A percentile compares a stretch with the other conserved stretches of the same genome.
Conservation (phyloP, 2,329 filamentous ascomycete genomes). For the Calycina herbarum region DNA sequence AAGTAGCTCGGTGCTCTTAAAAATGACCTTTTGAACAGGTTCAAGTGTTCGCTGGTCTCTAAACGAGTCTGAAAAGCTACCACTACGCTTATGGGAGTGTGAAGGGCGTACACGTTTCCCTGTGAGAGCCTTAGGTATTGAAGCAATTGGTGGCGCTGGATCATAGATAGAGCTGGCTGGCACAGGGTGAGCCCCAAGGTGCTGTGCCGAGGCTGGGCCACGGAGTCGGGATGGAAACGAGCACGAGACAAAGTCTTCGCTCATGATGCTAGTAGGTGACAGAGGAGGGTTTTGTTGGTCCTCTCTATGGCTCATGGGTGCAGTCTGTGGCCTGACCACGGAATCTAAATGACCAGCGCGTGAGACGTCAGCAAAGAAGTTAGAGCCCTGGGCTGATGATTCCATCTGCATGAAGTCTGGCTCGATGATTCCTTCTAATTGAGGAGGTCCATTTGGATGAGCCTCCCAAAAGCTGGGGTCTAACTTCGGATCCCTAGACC, state of each 20-base stretch:
- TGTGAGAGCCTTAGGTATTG: slow-evolving; percentile 57
- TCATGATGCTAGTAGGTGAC: slow-evolving; percentile 59
- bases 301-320: slow-evolving; percentile 9
- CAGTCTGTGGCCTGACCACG: slow-evolving; percentile 39
- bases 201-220: slow-evolving; percentile 45
- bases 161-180: slow-evolving; percentile 51
- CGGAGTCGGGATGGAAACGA: slow-evolving; percentile 58
- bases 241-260: slow-evolving; percentile 62
- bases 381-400: slow-evolving; percentile 35
- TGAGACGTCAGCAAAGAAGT: slow-evolving; percentile 50
- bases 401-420: slow-evolving; percentile 35
- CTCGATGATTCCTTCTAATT: slow-evolving; percentile 44
- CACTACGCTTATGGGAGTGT: slow-evolving; percentile 75
- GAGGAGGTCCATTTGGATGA: slow-evolving; percentile 44
- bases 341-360: slow-evolving; percentile 51
- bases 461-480: slow-evolving; percentile 57
- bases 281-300: slow-evolving; percentile 38
- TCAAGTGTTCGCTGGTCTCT: slow-evolving; percentile 59
- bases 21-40: slow-evolving; percentile 48
- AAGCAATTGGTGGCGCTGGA: slow-evolving; percentile 52
- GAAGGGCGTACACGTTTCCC: slow-evolving; percentile 60
- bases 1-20: slow-evolving; percentile 57
- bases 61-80: slow-evolving; percentile 82
- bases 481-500: slow-evolving; percentile 55
- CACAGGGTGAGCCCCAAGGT: slow-evolving; percentile 56